These are phyloP conservation scores for Solanum hybrid DNA, from an alignment of 305 asterid species.

Conservation along the genomic window DNA sequence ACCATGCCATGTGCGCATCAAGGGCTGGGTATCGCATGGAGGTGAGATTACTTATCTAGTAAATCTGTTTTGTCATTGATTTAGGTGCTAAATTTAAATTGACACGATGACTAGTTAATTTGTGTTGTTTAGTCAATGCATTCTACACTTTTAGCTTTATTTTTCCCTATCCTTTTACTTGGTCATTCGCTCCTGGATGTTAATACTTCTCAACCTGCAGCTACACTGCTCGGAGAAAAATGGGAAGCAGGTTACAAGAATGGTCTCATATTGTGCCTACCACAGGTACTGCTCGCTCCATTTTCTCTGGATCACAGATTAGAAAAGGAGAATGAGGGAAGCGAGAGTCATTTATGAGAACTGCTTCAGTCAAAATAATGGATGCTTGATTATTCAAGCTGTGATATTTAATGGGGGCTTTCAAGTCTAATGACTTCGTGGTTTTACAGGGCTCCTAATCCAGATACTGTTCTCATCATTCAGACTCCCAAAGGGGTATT, in stretches of 20 bases:
- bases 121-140: neutral
- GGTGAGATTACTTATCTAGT: conserved; percentile 30
- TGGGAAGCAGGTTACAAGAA: conserved; percentile 80
- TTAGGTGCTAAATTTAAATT: neutral
- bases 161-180: neutral
- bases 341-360: neutral
- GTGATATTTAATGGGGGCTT: neutral
- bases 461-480: conserved; percentile 80
- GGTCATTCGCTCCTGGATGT: neutral
- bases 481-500: conserved; percentile 83
- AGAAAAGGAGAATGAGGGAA: neutral
- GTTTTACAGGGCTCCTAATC: conserved; percentile 77
- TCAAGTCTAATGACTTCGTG: neutral
- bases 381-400: neutral
- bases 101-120: neutral
- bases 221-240: conserved; percentile 94
- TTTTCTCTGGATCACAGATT: neutral
- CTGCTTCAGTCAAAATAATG: neutral
- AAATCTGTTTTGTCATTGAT: neutral
- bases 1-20: conserved; percentile 94
- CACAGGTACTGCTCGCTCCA: conserved; percentile 57
- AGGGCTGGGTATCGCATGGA: conserved; percentile 99
- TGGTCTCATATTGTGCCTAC: conserved; percentile 94
- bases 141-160: neutral
- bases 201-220: conserved; percentile 42